Conservation (phyloP, 257 asterid genomes). For the Solanum chilense region DNA sequence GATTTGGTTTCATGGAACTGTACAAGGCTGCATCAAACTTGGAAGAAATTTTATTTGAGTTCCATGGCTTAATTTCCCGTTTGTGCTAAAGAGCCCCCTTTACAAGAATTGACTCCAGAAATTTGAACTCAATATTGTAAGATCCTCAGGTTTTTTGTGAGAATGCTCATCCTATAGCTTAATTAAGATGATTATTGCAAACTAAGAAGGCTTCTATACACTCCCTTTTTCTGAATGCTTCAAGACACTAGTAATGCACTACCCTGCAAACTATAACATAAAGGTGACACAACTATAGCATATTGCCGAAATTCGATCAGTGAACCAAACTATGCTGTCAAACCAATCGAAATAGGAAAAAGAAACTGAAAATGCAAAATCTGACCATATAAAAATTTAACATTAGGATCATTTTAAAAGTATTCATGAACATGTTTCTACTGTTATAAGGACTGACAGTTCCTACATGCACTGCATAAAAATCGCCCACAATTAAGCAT, state of each 20-base stretch:
- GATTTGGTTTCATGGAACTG: not conserved
- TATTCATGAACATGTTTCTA: not conserved
- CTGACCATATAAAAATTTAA: not conserved
- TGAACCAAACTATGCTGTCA: not conserved
- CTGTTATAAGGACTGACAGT: not conserved
- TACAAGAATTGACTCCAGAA: not conserved
- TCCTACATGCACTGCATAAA: not conserved
- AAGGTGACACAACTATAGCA: not conserved
- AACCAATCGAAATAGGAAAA: not conserved
- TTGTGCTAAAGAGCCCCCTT: not conserved
- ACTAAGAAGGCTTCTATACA: not conserved
- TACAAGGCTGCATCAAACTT: not conserved
- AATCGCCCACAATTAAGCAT: not conserved
- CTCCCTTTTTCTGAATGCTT: not conserved
- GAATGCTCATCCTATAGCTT: not conserved
- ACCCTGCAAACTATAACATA: not conserved
- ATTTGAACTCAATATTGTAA: not conserved
- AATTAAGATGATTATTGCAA: not conserved
- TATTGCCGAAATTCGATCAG: not conserved
- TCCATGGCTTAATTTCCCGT: not conserved
- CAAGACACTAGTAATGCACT: not conserved
- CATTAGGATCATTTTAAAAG: not conserved
- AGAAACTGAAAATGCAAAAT: not conserved
- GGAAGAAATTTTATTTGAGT: not conserved
- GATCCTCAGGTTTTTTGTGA: not conserved